phyloP scores from a whole-genome alignment of 2,329 filamentous ascomycete species.

The Ploettnerulaceae sp. region DNA sequence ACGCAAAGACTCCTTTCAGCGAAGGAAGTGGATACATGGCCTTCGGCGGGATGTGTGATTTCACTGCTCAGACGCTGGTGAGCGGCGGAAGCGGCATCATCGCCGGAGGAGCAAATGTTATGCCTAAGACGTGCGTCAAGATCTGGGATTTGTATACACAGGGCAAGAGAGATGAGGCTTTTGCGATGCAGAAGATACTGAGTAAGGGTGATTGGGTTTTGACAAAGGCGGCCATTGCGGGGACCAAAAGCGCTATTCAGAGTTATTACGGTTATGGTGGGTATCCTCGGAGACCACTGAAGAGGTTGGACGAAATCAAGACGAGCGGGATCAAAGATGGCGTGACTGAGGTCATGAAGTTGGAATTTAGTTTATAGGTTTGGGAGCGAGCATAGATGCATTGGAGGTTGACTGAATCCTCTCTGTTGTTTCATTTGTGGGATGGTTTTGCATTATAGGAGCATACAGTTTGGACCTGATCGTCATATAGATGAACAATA shows the following conservation, averaged over 20 bases:
- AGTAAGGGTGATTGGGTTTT: conserved; percentile 77
- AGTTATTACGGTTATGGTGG: conserved; percentile 78
- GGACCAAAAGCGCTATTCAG: conserved; percentile 81
- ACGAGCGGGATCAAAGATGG: conserved; percentile 50
- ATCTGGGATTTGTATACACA: conserved; percentile 72
- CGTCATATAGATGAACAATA: too few relatives aligned
- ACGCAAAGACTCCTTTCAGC: conserved; percentile 61
- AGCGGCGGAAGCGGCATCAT: conserved; percentile 81
- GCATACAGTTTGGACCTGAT: too few relatives aligned
- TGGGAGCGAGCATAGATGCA: too few relatives aligned
- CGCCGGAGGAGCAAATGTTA: conserved; percentile 78
- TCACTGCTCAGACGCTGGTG: conserved; percentile 75
- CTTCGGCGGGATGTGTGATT: conserved; percentile 83
- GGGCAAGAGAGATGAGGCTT: conserved; percentile 71
- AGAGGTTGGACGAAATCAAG: conserved; percentile 55
- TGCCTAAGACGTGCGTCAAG: conserved; percentile 74
- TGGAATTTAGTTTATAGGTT: conserved; percentile 47
- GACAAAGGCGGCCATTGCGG: conserved; percentile 76
- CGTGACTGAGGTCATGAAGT: conserved; percentile 58
- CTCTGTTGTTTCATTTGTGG: too few relatives aligned
- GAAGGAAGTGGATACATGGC: conserved; percentile 71
- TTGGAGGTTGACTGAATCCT: too few relatives aligned
- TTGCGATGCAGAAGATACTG: conserved; percentile 70
- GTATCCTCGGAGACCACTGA: conserved; percentile 67
- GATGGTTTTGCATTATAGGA: too few relatives aligned